Evolutionary conservation across 1,284 basidiomycete genomes (phyloP).

Genomic region (Heterobasidion irregulare): DNA sequence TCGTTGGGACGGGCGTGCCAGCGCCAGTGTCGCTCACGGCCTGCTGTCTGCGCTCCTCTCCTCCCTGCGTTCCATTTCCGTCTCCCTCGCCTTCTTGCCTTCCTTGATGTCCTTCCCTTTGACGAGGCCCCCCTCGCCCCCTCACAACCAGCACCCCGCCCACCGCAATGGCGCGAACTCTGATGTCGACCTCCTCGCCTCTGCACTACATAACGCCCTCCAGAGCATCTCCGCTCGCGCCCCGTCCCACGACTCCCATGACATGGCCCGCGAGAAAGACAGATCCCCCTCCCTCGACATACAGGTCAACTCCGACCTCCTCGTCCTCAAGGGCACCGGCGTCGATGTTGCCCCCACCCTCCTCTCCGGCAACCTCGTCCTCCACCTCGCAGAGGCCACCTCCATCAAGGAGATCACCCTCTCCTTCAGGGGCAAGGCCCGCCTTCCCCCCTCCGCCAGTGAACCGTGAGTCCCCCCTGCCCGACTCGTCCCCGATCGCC

Average conservation of each 20-base stretch:
- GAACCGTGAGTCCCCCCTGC: constrained; percentile 48
- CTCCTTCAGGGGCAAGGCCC: constrained; percentile 77
- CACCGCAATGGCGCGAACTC: neutral
- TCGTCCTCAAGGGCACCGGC: constrained; percentile 74
- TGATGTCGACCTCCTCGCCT: constrained; percentile 22
- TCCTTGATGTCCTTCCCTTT: constrained; percentile 3
- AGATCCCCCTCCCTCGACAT: constrained; percentile 57
- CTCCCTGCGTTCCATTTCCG: too few species aligned
- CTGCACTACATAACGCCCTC: constrained; percentile 25
- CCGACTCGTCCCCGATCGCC: constrained; percentile 13
- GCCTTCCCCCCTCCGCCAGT: constrained; percentile 52
- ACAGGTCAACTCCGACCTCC: constrained; percentile 57
- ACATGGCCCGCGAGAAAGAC: constrained; percentile 38
- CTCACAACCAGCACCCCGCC: constrained; percentile 7
- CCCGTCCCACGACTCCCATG: constrained; percentile 20
- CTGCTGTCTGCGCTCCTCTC: too few species aligned
- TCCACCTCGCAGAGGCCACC: constrained; percentile 74
- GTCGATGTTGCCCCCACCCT: constrained; percentile 75
- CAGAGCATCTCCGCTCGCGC: constrained; percentile 22
- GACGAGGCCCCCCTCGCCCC: constrained; percentile 1
- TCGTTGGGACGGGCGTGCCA: too few species aligned
- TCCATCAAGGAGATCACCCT: constrained; percentile 84
- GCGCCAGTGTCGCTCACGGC: too few species aligned
- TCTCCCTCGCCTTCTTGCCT: too few species aligned
- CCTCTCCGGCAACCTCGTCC: constrained; percentile 69